Conservation (phyloP, 495 filamentous ascomycete species). For the Aspergillus nidulans region DNA sequence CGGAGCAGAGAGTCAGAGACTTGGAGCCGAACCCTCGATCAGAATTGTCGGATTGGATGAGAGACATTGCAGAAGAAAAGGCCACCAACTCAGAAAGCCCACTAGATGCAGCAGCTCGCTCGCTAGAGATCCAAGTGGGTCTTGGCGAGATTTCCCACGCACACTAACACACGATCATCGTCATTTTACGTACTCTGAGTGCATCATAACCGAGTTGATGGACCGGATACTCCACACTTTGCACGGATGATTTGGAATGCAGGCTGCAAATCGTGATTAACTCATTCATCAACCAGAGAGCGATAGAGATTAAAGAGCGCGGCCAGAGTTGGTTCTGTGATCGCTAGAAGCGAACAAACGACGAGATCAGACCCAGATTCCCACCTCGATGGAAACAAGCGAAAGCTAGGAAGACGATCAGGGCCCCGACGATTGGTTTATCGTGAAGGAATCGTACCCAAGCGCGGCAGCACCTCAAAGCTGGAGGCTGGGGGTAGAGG, state of each 20-base stretch:
- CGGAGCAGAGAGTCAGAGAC: not conserved
- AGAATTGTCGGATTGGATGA: not conserved
- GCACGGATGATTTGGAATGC: not conserved
- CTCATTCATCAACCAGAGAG: not conserved
- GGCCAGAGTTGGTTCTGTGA: not conserved
- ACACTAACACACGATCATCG: slow-evolving; percentile 16
- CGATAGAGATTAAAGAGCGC: not conserved
- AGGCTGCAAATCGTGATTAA: not conserved
- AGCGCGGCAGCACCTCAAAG: too few relatives aligned
- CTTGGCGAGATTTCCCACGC: slow-evolving; percentile 20
- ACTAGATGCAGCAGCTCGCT: not conserved
- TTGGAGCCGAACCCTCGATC: not conserved
- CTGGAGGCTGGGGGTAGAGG: too few relatives aligned
- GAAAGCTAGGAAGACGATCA: not conserved
- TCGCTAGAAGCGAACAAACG: not conserved
- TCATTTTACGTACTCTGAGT: slow-evolving; percentile 13
- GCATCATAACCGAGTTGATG: not conserved
- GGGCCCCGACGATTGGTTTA: too few relatives aligned
- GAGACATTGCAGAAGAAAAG: not conserved
- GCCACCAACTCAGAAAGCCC: not conserved
- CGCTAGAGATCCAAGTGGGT: slow-evolving; percentile 11
- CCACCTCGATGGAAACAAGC: not conserved
- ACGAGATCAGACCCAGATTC: not conserved
- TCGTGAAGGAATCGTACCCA: too few relatives aligned
- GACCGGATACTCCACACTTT: too few relatives aligned